Evolutionary conservation across 2,329 filamentous ascomycete species (phyloP), one percentile per base, ranked within the genome.

Genomic region (Ophiostoma novo-ulmi): DNA sequence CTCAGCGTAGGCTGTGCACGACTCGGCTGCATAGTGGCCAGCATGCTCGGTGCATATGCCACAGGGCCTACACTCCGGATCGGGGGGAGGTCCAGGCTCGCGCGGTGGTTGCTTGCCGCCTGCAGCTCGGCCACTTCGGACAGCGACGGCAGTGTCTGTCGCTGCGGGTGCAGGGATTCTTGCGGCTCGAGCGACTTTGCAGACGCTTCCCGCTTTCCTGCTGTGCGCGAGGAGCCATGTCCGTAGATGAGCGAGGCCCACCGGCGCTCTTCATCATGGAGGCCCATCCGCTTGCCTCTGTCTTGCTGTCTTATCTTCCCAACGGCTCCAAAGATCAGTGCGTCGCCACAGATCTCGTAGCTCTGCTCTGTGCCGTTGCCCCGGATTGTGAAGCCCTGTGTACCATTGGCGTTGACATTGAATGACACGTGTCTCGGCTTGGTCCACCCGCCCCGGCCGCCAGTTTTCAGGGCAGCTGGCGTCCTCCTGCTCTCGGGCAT

Each of bases 291-390:
- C 58, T 11, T 35, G 14, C 14, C 58, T 20, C 14, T 31, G 11
- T 31, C 58, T 14, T 7, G 26, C 10, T 61, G 26, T 7, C 8
- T 36, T 26, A 17, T 22, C 14, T 64, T 58, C 4, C 22, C 13
- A 31, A 65, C 17, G 14, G 61, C 61, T 11, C 14, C 20, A 39
- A 65, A 65, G 10, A 65, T 38, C 1, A 38, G 5, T 3, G 17
- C 61, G 5, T 38, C 6, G 36, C 61, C 61, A n/a, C 35, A 31
- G 31, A 65, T n/a, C 35, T 65, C 61, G 61, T 65, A 65, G 61
- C 35, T 38, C 61, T 65, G 61, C 61, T 36, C 61, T n/a, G 61
- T 65, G 31, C 61, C 61, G 35, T 65, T 36, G 17, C 61, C 61
- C 35, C 36, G 61, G 17, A 65, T 65, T 1, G 61, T 65, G n/a